phyloP scores from a whole-genome alignment of 805 yeast species.

The Wickerhamomyces hampshirensis region DNA sequence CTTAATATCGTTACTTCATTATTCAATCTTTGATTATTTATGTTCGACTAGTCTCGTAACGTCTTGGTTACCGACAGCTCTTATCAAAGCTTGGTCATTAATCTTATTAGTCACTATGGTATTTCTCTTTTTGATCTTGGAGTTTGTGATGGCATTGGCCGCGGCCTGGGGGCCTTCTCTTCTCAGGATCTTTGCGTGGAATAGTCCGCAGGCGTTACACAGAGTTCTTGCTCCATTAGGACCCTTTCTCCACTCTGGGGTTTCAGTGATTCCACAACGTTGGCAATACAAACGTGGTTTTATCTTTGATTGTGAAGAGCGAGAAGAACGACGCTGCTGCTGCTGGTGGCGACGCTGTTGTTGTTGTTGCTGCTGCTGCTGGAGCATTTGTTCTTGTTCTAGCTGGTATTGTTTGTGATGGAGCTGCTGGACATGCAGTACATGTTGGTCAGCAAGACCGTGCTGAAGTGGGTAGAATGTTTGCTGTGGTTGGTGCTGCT shows the following conservation, averaged over 20 bases:
- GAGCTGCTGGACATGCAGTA: neutral
- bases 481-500: neutral
- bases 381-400: too few relatives aligned
- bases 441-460: neutral
- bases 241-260: conserved; percentile 85
- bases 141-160: conserved; percentile 18
- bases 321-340: neutral
- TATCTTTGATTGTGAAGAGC: conserved; percentile 1
- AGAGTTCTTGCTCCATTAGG: conserved; percentile 72
- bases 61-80: neutral
- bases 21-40: neutral
- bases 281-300: conserved; percentile 27
- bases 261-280: conserved; percentile 49
- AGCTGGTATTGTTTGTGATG: too few relatives aligned
- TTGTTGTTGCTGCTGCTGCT: neutral
- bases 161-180: conserved; percentile 29
- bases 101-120: neutral
- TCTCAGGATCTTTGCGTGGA: conserved; percentile 62
- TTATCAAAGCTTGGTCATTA: neutral
- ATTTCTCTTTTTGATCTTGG: conserved; percentile 3
- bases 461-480: neutral
- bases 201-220: conserved; percentile 82
- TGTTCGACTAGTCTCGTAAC: neutral
- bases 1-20: too few relatives aligned
- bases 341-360: neutral